Conservation (phyloP, 352 stramenopile species). For the Phytopythium oedochilum region DNA sequence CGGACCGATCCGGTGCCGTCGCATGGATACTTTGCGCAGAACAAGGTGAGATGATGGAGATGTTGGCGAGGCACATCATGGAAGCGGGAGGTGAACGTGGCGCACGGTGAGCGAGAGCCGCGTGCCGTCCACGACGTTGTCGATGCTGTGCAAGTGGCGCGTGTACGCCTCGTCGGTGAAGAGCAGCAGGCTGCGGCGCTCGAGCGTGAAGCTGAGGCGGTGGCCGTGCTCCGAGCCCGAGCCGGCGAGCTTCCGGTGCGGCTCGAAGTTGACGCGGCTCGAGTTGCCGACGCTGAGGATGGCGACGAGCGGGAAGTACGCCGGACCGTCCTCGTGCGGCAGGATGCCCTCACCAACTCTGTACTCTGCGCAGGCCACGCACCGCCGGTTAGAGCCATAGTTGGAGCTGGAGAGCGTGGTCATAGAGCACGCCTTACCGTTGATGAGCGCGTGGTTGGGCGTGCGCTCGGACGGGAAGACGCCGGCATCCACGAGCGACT, state of each 20-base stretch:
- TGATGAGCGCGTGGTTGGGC: conserved; percentile 72
- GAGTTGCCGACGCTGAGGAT: conserved; percentile 62
- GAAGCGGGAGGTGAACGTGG: conserved; percentile 34
- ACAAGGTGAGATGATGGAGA: no score
- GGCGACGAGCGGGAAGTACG: conserved; percentile 62
- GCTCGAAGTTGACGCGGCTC: conserved; percentile 50
- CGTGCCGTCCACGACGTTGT: conserved; percentile 34
- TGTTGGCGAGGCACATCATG: neutral
- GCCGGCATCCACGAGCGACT: conserved; percentile 38
- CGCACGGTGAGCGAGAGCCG: conserved; percentile 60
- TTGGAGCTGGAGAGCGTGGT: no score
- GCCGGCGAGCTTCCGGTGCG: conserved; percentile 30
- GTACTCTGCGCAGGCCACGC: conserved; percentile 34
- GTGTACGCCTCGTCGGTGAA: conserved; percentile 59
- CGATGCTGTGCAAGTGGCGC: conserved; percentile 56
- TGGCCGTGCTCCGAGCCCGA: neutral
- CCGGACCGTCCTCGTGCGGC: conserved; percentile 64
- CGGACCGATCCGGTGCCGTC: no score
- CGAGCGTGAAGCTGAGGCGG: conserved; percentile 35
- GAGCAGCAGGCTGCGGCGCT: conserved; percentile 47
- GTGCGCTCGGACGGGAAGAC: conserved; percentile 41
- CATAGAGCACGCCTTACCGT: conserved; percentile 30
- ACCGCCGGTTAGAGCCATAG: neutral
- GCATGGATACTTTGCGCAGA: no score
- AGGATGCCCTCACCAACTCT: conserved; percentile 59